Conservation (phyloP, 2,329 filamentous ascomycete genomes). For the Xylariaceae sp. region DNA sequence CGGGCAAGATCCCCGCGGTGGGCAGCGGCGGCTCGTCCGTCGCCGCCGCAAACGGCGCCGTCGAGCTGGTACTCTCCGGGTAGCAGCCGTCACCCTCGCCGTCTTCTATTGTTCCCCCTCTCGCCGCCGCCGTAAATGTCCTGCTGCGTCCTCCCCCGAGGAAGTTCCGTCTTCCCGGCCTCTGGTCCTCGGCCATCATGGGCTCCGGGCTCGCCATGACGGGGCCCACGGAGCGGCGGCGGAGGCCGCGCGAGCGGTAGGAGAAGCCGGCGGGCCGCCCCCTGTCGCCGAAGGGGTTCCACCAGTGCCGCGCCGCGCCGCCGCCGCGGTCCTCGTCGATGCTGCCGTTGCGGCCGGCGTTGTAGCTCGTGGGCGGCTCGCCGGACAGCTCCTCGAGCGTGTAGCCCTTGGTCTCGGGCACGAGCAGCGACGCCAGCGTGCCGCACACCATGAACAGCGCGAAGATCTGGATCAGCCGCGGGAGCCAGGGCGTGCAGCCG, state of each 20-base stretch:
- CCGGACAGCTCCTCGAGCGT: slow-evolving; percentile 66
- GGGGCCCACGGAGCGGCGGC: slow-evolving; percentile 25
- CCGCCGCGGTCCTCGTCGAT: slow-evolving; percentile 27
- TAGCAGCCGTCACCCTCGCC: neutral
- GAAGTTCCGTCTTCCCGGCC: slow-evolving; percentile 14
- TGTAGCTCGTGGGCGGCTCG: slow-evolving; percentile 55
- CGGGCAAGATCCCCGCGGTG: slow-evolving; percentile 22
- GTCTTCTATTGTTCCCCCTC: no score
- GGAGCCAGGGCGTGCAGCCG: slow-evolving; percentile 51
- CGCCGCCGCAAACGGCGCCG: slow-evolving; percentile 11
- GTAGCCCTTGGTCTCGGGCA: slow-evolving; percentile 68
- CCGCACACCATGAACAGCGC: slow-evolving; percentile 74
- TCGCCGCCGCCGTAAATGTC: slow-evolving; percentile 3
- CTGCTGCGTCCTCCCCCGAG: neutral
- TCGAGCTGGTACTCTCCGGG: slow-evolving; percentile 20
- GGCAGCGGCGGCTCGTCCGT: slow-evolving; percentile 10
- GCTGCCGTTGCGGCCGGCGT: slow-evolving; percentile 43
- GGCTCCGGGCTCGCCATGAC: slow-evolving; percentile 38
- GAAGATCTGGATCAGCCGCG: slow-evolving; percentile 70
- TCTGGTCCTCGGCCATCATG: no score
- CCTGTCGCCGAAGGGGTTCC: slow-evolving; percentile 43
- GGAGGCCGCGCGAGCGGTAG: slow-evolving; percentile 28
- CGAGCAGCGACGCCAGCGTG: slow-evolving; percentile 59
- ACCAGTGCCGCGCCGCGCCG: slow-evolving; percentile 18
- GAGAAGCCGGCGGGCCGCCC: slow-evolving; percentile 44